These are phyloP conservation scores for Mercurialis annua DNA, from an alignment of 345 rosid genomes.

Conservation along the genomic window DNA sequence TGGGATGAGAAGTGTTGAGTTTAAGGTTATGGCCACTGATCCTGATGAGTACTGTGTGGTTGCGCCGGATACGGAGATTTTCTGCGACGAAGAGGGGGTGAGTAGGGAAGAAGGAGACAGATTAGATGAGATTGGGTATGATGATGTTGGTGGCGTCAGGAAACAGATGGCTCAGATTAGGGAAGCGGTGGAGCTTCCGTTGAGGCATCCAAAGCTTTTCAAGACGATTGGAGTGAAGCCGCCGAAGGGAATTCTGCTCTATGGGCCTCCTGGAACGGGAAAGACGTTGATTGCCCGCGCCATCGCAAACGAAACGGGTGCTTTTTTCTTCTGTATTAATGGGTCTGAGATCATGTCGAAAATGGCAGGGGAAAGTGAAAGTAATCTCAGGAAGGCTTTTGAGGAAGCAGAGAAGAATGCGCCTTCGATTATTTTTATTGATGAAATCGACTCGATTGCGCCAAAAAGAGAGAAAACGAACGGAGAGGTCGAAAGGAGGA, in stretches of 20 bases:
- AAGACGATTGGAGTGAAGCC: conserved; percentile 99
- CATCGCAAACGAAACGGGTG: conserved; percentile 92
- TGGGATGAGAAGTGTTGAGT: conserved; percentile 95
- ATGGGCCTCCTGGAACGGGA: conserved; percentile 42
- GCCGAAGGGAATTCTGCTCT: conserved; percentile 86
- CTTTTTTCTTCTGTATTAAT: conserved; percentile 91
- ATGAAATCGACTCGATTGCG: conserved; percentile 94
- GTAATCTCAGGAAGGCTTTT: conserved; percentile 93
- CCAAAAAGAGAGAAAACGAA: conserved; percentile 94
- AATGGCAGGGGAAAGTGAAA: conserved; percentile 98
- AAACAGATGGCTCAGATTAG: conserved; percentile 99
- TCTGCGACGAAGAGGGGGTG: conserved; percentile 95
- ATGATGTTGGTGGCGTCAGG: conserved; percentile 98
- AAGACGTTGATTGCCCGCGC: conserved; percentile 96
- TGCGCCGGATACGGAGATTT: conserved; percentile 93
- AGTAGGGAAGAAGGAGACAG: conserved; percentile 90
- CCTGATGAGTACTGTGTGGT: conserved; percentile 91
- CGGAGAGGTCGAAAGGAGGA: conserved; percentile 97
- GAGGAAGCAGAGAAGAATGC: conserved; percentile 99
- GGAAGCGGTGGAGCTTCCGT: conserved; percentile 85
- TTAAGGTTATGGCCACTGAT: conserved; percentile 84
- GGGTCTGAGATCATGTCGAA: conserved; percentile 98
- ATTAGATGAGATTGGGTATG: conserved; percentile 91
- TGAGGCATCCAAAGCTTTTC: conserved; percentile 92
- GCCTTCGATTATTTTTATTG: conserved; percentile 92